Evolutionary conservation across 139 green algal species (phyloP), one percentile per base, ranked within the genome.

Genomic region (Bryopsis sp.): DNA sequence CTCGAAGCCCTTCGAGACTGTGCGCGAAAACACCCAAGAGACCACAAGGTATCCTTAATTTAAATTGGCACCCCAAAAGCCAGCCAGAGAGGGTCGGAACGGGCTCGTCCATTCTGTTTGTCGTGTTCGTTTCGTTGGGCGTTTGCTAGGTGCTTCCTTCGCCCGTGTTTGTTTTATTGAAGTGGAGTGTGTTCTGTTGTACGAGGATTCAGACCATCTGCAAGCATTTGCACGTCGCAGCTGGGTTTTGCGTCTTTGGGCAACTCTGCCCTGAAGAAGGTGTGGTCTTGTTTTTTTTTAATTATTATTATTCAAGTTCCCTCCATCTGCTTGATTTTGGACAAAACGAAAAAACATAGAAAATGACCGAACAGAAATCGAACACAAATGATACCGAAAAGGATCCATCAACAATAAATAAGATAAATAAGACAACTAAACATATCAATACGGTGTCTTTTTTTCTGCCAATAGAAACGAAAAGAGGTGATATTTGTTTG

Each of bases 181-280:
- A n/a, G n/a, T n/a, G n/a, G n/a, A n/a, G n/a, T n/a, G n/a, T n/a
- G n/a, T n/a, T n/a, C n/a, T n/a, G n/a, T n/a, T n/a, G n/a, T n/a
- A n/a, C n/a, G n/a, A n/a, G n/a, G n/a, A n/a, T n/a, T n/a, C 50
- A 61, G 50, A 26, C 31, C 50, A 28, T 61, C 50, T 61, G 50
- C 19, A 22, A 26, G 6, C 50, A 61, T 26, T 28, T 61, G 11
- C 50, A 61, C 19, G 8, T 26, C 50, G 6, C 15, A 15, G 19
- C 50, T 28, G 50, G 8, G 15, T 28, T 61, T 28, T 61, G 50
- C 19, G 8, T 61, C 33, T 32, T 61, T 26, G 31, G 24, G 15
- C 8, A 6, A 35, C 6, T 61, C 50, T 61, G 50, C 24, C 50
- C 50, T 6, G 24, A 32, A 28, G 50, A 61, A 61, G 50, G 50